Evolutionary conservation across 805 yeast genomes (phyloP).

Genomic region (Clavispora fructus): DNA sequence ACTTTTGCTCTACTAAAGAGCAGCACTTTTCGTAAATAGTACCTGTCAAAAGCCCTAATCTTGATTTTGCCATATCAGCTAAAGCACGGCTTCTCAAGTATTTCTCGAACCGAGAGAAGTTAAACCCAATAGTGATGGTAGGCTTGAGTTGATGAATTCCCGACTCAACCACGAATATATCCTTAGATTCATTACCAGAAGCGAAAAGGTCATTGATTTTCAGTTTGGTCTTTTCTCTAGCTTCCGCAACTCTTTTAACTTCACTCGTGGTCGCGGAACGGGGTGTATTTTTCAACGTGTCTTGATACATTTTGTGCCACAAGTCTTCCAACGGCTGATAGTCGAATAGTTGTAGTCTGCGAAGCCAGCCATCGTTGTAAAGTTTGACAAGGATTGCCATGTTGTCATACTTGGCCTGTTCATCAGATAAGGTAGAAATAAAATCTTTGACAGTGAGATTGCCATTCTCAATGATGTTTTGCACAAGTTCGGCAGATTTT

Average conservation of each 20-base stretch:
- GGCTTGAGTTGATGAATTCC: conserved; percentile 45
- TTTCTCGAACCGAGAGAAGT: conserved; percentile 63
- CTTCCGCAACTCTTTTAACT: conserved; percentile 46
- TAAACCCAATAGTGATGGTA: conserved; percentile 51
- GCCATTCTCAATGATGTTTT: conserved; percentile 67
- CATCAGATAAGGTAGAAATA: conserved; percentile 20
- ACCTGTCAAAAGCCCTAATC: conserved; percentile 67
- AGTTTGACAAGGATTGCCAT: conserved; percentile 23
- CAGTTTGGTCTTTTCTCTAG: conserved; percentile 50
- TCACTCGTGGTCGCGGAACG: conserved; percentile 34
- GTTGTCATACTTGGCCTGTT: conserved; percentile 15
- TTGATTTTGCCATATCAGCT: conserved; percentile 54
- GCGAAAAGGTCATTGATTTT: conserved; percentile 32
- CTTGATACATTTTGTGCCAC: conserved; percentile 34
- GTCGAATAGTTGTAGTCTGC: conserved; percentile 24
- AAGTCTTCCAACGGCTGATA: conserved; percentile 33
- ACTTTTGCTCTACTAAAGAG: conserved; percentile 49
- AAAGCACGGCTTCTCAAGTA: conserved; percentile 61
- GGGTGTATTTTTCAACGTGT: conserved; percentile 31
- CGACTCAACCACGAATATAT: conserved; percentile 21
- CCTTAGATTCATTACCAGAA: conserved; percentile 19
- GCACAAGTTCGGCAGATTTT: conserved; percentile 54
- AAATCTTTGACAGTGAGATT: conserved; percentile 53
- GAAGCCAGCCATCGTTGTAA: conserved; percentile 35
- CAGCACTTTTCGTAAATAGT: conserved; percentile 58